Evolutionary conservation across 768 basidiomycete genomes (phyloP), one percentile per base, ranked within the genome.

Genomic region (Auricularia sp.): DNA sequence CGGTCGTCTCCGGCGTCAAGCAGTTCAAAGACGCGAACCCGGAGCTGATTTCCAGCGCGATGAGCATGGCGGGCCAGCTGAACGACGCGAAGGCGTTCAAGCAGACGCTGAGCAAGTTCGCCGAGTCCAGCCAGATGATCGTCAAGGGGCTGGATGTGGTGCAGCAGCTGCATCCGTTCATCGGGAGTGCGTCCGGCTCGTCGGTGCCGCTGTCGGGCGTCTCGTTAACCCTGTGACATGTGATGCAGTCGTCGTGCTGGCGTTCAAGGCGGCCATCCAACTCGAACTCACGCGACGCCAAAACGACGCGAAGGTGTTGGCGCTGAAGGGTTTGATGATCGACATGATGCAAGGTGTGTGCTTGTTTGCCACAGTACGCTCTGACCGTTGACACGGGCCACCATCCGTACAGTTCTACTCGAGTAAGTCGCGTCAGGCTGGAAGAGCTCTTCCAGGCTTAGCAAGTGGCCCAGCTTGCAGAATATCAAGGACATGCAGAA

Each of bases 401-500:
- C 13, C 39, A 14, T 42, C 8, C 47, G 47, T 51, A 6, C 21
- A 51, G 47, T 51, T 18, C 47, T 51, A 18, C 47, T 16, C 10
- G 21, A 51, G 47, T 51, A 21, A 13, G 47, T 51, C 11, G 21
- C 11, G 5, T 16, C 47, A 18, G 5, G 11, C 47, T 16, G 11
- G 18, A 6, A 14, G 11, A 51, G 11, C 47, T 24, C 10, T 51
- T 10, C 18, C 11, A 18, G 6, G 47, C 33, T 33, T 3, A 21
- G 6, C 16, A 59, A 10, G 39, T 59, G 24, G 18, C 44, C 0
- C 61, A 78, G 78, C 39, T 70, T 80, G 2, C 70, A 69, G 61
- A 67, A 72, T 33, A 67, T 77, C 42, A 70, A 68, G 36, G 33
- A 77, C 8, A 65, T 72, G 1, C 68, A 72, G 7, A 68, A 68